phyloP scores from a whole-genome alignment of 2,329 filamentous ascomycete genomes.

The Diaporthe sp. region DNA sequence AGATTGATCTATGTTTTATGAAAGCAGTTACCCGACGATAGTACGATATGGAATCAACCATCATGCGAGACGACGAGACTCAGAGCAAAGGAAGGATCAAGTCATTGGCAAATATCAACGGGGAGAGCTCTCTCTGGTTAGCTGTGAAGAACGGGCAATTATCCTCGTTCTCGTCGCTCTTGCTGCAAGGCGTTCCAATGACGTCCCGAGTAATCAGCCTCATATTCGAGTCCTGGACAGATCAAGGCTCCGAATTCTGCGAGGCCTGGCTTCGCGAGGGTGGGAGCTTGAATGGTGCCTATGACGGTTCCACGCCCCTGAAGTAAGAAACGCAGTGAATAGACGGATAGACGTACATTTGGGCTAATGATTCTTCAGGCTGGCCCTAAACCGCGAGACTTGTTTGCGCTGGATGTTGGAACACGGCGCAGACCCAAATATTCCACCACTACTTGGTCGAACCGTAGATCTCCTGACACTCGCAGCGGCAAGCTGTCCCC shows the following conservation, averaged over 20 bases:
- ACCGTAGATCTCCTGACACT: not conserved
- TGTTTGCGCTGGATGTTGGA: not conserved
- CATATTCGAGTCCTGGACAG: not conserved
- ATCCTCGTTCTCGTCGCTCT: not conserved
- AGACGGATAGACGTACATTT: not conserved
- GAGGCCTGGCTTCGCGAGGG: not conserved
- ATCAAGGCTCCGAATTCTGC: not conserved
- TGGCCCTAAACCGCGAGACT: not conserved
- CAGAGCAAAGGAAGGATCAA: not conserved
- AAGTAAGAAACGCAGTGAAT: not conserved
- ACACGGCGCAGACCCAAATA: conserved; percentile 11
- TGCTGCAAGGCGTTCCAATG: not conserved
- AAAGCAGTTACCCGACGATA: not conserved
- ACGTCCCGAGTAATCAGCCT: not conserved
- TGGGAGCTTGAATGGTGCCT: not conserved
- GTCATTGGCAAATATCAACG: not conserved
- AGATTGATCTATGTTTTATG: not conserved
- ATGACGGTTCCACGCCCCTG: not conserved
- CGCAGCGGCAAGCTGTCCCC: not conserved
- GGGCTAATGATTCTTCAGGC: not conserved
- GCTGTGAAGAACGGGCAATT: not conserved
- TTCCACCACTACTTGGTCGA: not conserved
- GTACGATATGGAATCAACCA: not conserved
- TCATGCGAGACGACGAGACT: not conserved
- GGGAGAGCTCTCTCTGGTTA: not conserved